phyloP scores from a whole-genome alignment of 371 early-diverging fungal species.

The Apophysomyces elegans region DNA sequence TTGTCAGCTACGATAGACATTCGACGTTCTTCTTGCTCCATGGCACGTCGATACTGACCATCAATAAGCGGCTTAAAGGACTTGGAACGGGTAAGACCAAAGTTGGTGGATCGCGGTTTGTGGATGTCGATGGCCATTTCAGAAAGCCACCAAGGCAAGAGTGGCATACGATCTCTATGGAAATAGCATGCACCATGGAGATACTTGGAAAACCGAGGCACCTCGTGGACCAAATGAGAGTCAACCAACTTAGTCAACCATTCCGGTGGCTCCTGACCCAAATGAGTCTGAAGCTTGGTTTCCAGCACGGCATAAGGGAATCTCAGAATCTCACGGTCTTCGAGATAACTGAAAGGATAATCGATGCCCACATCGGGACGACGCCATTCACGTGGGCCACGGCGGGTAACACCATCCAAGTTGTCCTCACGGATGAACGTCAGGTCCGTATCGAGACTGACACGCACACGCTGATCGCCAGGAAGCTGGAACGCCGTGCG shows the following conservation, averaged over 20 bases:
- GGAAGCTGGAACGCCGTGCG: conserved; percentile 98
- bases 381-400: conserved; percentile 84
- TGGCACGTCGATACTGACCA: conserved; percentile 46
- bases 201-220: conserved; percentile 98
- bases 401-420: conserved; percentile 47
- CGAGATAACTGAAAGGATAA: conserved; percentile 85
- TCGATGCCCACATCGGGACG: conserved; percentile 88
- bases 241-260: conserved; percentile 94
- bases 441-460: conserved; percentile 95
- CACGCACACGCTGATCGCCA: conserved; percentile 90
- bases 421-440: conserved; percentile 90
- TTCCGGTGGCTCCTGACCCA: conserved; percentile 87
- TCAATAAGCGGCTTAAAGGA: conserved; percentile 55
- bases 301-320: conserved; percentile 56
- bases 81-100: conserved; percentile 47
- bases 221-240: conserved; percentile 92
- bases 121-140: conserved; percentile 63
- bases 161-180: conserved; percentile 34
- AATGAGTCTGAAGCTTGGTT: conserved; percentile 79
- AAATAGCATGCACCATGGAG: conserved; percentile 86
- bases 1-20: not conserved
- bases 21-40: conserved; percentile 37
- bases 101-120: conserved; percentile 54
- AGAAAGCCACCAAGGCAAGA: conserved; percentile 55
- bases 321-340: conserved; percentile 63